Base-by-base conservation (phyloP, 352 stramenopile species). In the Phytophthora uliginosa region DNA sequence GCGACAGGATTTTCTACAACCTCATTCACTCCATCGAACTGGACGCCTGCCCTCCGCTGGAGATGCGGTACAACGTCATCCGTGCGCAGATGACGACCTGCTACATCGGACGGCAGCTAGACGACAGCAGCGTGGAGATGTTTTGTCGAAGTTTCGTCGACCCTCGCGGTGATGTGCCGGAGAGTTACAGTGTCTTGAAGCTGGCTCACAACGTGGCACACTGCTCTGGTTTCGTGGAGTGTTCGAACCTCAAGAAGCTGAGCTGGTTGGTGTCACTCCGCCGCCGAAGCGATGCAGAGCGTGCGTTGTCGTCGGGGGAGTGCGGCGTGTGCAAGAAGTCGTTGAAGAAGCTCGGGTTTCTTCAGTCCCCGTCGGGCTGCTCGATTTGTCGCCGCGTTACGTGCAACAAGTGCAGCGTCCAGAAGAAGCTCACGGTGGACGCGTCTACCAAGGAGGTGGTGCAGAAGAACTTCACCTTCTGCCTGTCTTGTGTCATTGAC, bases 191-290 rank as follows among this genome's bases (percentile, higher is more conserved):
- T 13, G 67, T 84, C 9, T 64, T 71, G 58, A 60, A 88, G 38
- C 60, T 84, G 9, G 69, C 80, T 7, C 62, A 74, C 13, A 81
- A 82, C 45, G 69, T 88, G 8, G 48, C 74, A 4, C 40, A 63
- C 2, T 78, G 72, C 26, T 71, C 56, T 12, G 72, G 72, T 5
- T 51, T 68, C 36, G 75, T 82, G 20, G 79, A 89, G 34, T 89
- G 77, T 55, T 76, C 77, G 7, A 72, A 88, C 51, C 73, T 85
- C 31, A 91, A 91, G 70, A 91, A 91, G 48, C 63, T 91, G 20
- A 82, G 69, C 28, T 86, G 81, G 81, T 59, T 89, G 38, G 82
- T 87, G 68, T 20, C 62, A 7, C 15, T 28, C 7, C 64, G 74
- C 13, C 66, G 57, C 10, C 63, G 59, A 10, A 74, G 50, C 61